A percentile compares a stretch with the other conserved stretches of the same genome.
phyloP scores from a whole-genome alignment of 768 basidiomycete genomes.

The Leucogyrophana mollusca region DNA sequence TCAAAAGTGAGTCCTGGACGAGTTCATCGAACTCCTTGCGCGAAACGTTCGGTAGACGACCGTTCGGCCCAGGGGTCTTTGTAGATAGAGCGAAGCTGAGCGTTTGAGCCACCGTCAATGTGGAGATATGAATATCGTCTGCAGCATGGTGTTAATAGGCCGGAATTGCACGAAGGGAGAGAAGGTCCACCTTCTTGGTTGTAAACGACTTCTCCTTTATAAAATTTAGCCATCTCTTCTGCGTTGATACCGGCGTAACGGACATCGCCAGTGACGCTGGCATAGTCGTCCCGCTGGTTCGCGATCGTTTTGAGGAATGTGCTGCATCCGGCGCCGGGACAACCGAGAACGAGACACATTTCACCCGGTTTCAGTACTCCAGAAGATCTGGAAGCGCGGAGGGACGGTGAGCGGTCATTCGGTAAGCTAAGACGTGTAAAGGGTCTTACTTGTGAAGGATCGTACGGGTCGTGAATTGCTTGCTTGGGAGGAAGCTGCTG shows the following conservation, averaged over 20 bases:
- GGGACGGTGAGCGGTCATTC: too few relatives aligned
- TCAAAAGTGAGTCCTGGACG: constrained; percentile 62
- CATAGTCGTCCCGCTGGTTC: constrained; percentile 68
- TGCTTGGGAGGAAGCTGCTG: constrained; percentile 37
- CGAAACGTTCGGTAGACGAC: constrained; percentile 66
- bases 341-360: constrained; percentile 85
- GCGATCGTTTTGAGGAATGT: constrained; percentile 85
- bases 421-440: background rate
- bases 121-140: constrained; percentile 84
- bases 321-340: constrained; percentile 82
- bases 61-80: constrained; percentile 73
- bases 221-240: constrained; percentile 70
- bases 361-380: constrained; percentile 76
- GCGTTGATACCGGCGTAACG: constrained; percentile 79
- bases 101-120: constrained; percentile 78
- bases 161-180: background rate
- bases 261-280: constrained; percentile 67
- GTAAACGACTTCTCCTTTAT: constrained; percentile 79
- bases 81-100: constrained; percentile 69
- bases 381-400: constrained; percentile 43
- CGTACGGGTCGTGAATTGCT: constrained; percentile 40
- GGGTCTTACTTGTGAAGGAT: constrained; percentile 57
- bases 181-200: constrained; percentile 61
- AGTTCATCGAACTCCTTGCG: constrained; percentile 54
- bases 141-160: constrained; percentile 3